Conservation (phyloP, 495 filamentous ascomycete genomes). For the Aspergillus homomorphus region DNA sequence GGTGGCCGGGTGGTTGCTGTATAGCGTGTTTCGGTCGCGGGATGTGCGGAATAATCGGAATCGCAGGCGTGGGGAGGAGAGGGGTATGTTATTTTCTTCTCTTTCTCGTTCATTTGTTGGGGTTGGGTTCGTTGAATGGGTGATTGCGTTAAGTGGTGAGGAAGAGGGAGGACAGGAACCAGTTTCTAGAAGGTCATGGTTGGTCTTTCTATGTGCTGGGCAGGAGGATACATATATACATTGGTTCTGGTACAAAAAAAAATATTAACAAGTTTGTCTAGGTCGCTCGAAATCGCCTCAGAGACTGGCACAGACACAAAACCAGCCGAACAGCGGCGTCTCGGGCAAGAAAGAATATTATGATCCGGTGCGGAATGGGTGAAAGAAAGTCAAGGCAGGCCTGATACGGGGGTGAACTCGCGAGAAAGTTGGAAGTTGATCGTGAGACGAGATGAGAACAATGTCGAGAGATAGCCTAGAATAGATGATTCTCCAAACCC, state of each 20-base stretch:
- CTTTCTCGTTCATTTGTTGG: neutral
- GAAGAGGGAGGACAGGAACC: neutral
- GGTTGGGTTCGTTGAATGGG: neutral
- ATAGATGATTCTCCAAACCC: neutral
- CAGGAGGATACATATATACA: neutral
- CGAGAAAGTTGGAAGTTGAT: too few relatives aligned
- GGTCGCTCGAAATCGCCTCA: conserved; percentile 16
- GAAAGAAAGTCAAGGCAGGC: too few relatives aligned
- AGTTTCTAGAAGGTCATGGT: too few relatives aligned
- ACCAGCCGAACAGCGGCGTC: conserved; percentile 22
- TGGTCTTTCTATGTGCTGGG: too few relatives aligned
- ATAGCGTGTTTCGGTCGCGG: conserved; percentile 56
- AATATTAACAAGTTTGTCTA: conserved; percentile 5
- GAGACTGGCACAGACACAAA: conserved; percentile 18
- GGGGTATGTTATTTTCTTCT: conserved; percentile 24
- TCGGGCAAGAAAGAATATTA: conserved; percentile 39
- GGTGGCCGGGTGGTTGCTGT: conserved; percentile 57
- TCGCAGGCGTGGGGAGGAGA: conserved; percentile 41
- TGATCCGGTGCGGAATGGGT: conserved; percentile 46
- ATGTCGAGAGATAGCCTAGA: neutral
- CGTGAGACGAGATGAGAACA: neutral
- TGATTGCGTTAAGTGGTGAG: neutral
- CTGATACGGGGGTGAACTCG: too few relatives aligned
- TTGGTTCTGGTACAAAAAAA: neutral
- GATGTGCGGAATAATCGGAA: conserved; percentile 55